Evolutionary conservation across 2,329 filamentous ascomycete species (phyloP), one percentile per base, ranked within the genome.

Genomic region (Botrytis galanthina): DNA sequence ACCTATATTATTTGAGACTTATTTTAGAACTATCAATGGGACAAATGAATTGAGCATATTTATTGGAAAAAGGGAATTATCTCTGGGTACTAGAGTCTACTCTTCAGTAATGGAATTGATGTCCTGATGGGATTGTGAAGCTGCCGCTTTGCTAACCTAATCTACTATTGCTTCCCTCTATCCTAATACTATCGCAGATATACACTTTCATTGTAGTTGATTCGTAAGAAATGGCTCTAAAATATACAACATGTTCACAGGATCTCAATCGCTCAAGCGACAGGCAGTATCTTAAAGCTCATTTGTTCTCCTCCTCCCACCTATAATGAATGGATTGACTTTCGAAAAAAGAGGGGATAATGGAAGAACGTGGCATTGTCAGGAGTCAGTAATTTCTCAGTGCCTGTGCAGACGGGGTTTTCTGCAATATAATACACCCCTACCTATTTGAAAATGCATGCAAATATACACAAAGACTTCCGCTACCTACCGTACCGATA

Each of bases 291-390:
- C 12, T 60, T 54, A 26, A 54, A 16, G 12, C 26, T n/a, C 12
- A n/a, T 16, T n/a, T 54, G 5, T 1, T 54, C 26, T 7, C 26
- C 4, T 12, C 22, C 48, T 51, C 10, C 22, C 22, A 54, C 12
- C 48, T 51, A 26, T 10, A 51, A 51, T n/a, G 4, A 51, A 14
- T 14, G 1, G 2, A 3, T n/a, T n/a, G 2, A 7, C 8, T 51
- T 51, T 51, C 4, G 10, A n/a, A 51, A 51, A 39, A 5, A n/a
- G 2, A n/a, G 26, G 12, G 48, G 26, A 51, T 5, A n/a, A n/a
- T 16, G 26, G 4, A 51, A 14, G 26, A 51, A 51, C 1, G 4
- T 4, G 26, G 5, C 0, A n/a, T n/a, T 3, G 4, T n/a, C n/a
- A n/a, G 10, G 2, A n/a, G 3, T 54, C 12, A n/a, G 26, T n/a